Evolutionary conservation across 2,329 filamentous ascomycete species (phyloP).

Genomic region (Sarocladium oryzae): DNA sequence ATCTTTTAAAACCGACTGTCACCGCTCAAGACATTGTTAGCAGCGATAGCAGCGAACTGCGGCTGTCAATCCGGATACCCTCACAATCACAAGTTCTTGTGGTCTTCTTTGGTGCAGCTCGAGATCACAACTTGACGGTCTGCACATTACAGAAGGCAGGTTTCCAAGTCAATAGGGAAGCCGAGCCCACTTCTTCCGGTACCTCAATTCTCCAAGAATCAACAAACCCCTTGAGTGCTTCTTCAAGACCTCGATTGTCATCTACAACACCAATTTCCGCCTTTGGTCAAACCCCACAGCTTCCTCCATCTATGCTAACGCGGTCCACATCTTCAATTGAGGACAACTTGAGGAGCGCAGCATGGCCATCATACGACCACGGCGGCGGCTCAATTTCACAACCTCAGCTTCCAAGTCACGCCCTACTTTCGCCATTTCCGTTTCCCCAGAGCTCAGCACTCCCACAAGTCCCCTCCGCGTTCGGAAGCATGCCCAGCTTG

Average conservation of each 20-base stretch:
- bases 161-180: conserved; percentile 19
- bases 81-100: conserved; percentile 20
- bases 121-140: conserved; percentile 26
- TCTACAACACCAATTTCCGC: conserved; percentile 16
- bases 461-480: neutral
- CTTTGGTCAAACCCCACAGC: neutral
- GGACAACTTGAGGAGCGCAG: neutral
- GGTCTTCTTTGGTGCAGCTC: conserved; percentile 21
- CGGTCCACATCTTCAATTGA: neutral
- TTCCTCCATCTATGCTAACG: neutral
- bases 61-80: conserved; percentile 18
- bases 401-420: neutral
- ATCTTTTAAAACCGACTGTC: conserved; percentile 15
- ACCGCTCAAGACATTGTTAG: conserved; percentile 15
- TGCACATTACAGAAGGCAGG: conserved; percentile 26
- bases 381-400: neutral
- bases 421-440: neutral
- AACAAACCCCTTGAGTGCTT: neutral
- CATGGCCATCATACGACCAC: conserved; percentile 1
- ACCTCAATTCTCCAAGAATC: neutral
- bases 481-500: neutral
- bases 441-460: neutral
- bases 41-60: conserved; percentile 14
- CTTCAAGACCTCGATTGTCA: conserved; percentile 18
- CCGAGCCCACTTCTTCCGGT: conserved; percentile 7